Base-by-base conservation (phyloP, 2,329 filamentous ascomycete species). In the Ceratocystis diversiconidia region DNA sequence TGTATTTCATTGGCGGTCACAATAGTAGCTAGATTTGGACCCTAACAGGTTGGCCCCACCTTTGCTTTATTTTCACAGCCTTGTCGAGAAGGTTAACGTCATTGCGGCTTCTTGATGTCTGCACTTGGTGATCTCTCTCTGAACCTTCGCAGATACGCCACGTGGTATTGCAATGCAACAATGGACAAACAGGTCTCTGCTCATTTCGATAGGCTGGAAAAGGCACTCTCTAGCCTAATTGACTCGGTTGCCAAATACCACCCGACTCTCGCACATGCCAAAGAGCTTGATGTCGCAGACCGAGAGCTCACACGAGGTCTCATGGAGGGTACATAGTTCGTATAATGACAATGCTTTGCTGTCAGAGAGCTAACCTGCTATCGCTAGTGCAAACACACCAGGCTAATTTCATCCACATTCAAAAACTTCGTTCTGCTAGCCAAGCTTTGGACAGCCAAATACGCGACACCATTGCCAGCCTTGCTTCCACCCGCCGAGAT, bases 191-290 rank as follows among this genome's bases (percentile, higher is more conserved):
- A 80, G 61, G 79, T 89, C 5, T 83, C 87, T 69, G 73, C 72
- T 59, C 83, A 82, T 70, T 87, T 89, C 68, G 83, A 86, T 72
- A 82, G 84, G 61, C 77, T 89, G 36, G 86, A 88, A 70, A 83
- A 81, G 71, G 83, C 85, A 0, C 78, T 95, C 22, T 80, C 82
- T 12, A 84, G 78, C 32, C 79, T 95, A 43, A 86, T 91, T 70
- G 88, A 91, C 73, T 92, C 89, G 0, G 87, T 95, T 68, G 81
- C 88, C 5, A 88, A 90, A 69, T 92, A 92, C 75, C 90, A 91
- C 71, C 89, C 90, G 0, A 89, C 87, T 5, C 77, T 82, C 3
- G 75, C 79, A 44, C 83, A 86, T 30, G 88, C 87, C 5, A 78
- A 82, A 66, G 87, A 91, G 69, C 83, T 95, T 8, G 78, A 88